Base-by-base conservation (phyloP, 305 asterid species). In the Fraxinus greggii region DNA sequence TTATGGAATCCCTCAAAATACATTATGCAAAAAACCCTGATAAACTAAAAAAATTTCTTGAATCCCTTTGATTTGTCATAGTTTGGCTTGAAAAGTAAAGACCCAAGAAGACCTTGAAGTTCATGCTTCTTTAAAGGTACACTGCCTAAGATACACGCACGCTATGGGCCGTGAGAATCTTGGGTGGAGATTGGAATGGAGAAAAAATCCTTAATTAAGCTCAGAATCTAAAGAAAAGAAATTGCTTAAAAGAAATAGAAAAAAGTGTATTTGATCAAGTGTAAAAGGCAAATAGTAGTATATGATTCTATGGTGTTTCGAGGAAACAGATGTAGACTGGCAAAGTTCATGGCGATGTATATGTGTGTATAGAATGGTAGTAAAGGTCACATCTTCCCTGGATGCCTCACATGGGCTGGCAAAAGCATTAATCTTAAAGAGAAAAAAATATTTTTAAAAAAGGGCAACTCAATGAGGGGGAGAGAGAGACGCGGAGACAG, bases 111-210 rank as follows among this genome's bases (percentile, higher is more conserved):
- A 83, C 83, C 65, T 33, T 19, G n/a, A 73, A 42, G 42, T 79
- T 73, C 29, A 40, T 48, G 67, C 69, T 7, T 21, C 29, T 59
- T 59, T 7, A 59, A 56, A 78, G 63, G 86, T 79, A 72, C 56
- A 82, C 76, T 73, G 84, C 87, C 88, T 80, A 19, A 75, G 84
- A 61, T 79, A 85, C 89, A 81, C 88, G 90, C 84, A 81, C 86
- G 89, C 82, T 42, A 85, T 65, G 48, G 84, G 67, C 63, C 69
- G 84, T 82, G 79, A 77, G 83, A 70, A 51, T 63, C 74, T 75
- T 40, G 63, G 13, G 76, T 19, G 76, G 36, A 65, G 29, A 61
- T 21, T 61, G 17, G n/a, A 63, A 10, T 61, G 72, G 76, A 72
- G 80, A 42, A 72, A 78, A 35, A 80, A 81, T 63, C 81, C 36